Evolutionary conservation across 441 rosid species (phyloP), one percentile per base, ranked within the genome.

Genomic region (Pelargonium hybrid): DNA sequence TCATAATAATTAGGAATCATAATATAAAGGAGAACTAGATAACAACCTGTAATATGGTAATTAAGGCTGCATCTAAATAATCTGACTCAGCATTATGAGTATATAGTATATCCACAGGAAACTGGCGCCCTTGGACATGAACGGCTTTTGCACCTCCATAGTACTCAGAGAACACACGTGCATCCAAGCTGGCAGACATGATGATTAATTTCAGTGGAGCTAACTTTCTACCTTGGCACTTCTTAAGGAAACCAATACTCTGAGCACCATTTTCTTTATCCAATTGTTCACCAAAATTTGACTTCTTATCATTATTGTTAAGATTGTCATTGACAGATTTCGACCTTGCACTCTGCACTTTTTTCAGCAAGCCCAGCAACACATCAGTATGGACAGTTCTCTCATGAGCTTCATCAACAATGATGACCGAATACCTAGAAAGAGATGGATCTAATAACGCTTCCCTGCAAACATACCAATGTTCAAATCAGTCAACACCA

Each of bases 171-270:
- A 93, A 93, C 73, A 84, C 82, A 34, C 87, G 90, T 21, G 97
- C 98, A 78, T 93, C 95, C 80, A 93, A 88, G 77, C 97, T 93
- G 15, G 98, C 98, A 78, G 98, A 93, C 98, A 93, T 93, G 67
- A 93, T 78, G 41, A 93, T 82, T 75, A 93, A 69, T 88, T 91
- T 93, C 80, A 93, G 76, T 7, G 95, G 93, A 70, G 87, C 79
- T 4, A 81, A 47, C 52, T 82, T 83, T 50, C 76, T 81, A 20
- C 86, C 85, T 68, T 75, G 85, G 76, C 74, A 71, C 67, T 82
- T 87, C 78, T 77, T 88, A 66, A 79, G 74, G 57, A 64, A 73
- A 81, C 75, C 73, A 54, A 71, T 71, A 70, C 62, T 34, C 31
- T 74, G 80, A 39, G 56, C 69, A 50, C 73, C 81, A 75, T 72